These are phyloP conservation scores for Ormosia emarginata DNA, from an alignment of 306 rosid species.

Conservation along the genomic window DNA sequence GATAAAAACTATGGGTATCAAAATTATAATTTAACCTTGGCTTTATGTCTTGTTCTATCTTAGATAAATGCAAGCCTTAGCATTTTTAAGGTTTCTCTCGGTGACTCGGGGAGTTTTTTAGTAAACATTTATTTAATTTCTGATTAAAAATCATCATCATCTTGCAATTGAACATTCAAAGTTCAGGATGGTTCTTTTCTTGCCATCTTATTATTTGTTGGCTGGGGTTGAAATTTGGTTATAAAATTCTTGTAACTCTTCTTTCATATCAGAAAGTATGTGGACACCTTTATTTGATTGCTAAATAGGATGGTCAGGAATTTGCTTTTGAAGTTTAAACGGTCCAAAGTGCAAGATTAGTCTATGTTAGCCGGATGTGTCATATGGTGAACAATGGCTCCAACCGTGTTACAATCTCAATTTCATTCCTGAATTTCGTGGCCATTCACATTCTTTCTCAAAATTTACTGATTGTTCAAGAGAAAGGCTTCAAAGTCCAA, in stretches of 20 bases:
- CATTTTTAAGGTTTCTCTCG: background rate
- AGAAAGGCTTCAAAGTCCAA: slow-evolving; percentile 16
- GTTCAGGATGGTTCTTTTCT: background rate
- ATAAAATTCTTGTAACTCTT: background rate
- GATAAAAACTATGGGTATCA: no score
- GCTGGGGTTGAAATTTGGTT: background rate
- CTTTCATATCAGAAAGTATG: no score
- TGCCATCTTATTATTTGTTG: background rate
- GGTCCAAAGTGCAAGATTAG: background rate
- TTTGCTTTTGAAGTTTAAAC: background rate
- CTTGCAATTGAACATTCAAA: background rate
- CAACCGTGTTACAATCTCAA: background rate
- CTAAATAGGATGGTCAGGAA: background rate
- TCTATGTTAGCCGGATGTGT: background rate
- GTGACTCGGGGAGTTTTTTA: background rate
- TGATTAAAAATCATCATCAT: background rate
- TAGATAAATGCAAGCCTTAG: background rate
- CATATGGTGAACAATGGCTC: background rate
- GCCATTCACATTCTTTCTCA: slow-evolving; percentile 37
- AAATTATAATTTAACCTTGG: no score
- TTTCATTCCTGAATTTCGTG: slow-evolving; percentile 27
- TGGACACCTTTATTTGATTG: background rate
- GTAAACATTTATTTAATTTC: background rate
- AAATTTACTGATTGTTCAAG: slow-evolving; percentile 14
- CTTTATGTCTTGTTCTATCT: background rate